phyloP scores from a whole-genome alignment of 495 filamentous ascomycete genomes.

The Penicillium nucicola region DNA sequence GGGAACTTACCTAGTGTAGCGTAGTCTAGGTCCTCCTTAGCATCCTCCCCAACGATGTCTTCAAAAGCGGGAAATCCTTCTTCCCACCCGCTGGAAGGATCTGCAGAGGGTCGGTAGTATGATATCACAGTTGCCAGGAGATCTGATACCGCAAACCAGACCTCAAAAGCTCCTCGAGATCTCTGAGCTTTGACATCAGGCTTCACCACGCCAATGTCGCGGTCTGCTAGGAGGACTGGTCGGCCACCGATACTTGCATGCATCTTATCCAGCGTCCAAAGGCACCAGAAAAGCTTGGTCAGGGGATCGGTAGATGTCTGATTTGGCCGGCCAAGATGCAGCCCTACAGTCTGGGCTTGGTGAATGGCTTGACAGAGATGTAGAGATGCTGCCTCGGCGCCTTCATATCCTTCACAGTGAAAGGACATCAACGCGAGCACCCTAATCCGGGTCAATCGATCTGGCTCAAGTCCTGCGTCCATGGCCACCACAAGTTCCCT shows the following conservation, averaged over 20 bases:
- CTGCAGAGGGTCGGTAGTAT: slow-evolving; percentile 58
- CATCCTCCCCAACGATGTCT: slow-evolving; percentile 57
- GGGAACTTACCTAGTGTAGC: slow-evolving; percentile 22
- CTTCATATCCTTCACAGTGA: slow-evolving; percentile 43
- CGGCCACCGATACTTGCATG: slow-evolving; percentile 61
- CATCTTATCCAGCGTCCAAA: slow-evolving; percentile 67
- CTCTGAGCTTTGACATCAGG: slow-evolving; percentile 7
- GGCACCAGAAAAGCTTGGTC: slow-evolving; percentile 60
- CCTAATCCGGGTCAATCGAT: slow-evolving; percentile 45
- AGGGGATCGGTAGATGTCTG: slow-evolving; percentile 32
- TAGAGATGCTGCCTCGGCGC: slow-evolving; percentile 44
- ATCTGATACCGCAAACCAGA: slow-evolving; percentile 51
- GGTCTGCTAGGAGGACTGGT: slow-evolving; percentile 62
- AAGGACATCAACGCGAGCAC: slow-evolving; percentile 44
- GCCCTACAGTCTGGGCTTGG: slow-evolving; percentile 62
- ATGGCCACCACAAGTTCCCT: slow-evolving; percentile 36
- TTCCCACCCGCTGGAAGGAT: slow-evolving; percentile 48
- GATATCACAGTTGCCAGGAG: slow-evolving; percentile 63
- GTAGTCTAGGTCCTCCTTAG: slow-evolving; percentile 25
- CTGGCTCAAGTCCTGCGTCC: slow-evolving; percentile 37
- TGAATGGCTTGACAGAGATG: slow-evolving; percentile 49
- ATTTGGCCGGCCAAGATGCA: slow-evolving; percentile 53
- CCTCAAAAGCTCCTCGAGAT: slow-evolving; percentile 40
- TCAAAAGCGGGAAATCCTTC: slow-evolving; percentile 64
- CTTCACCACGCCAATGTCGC: slow-evolving; percentile 52